Evolutionary conservation across 805 yeast genomes (phyloP).

Genomic region (Ogataea henricii): DNA sequence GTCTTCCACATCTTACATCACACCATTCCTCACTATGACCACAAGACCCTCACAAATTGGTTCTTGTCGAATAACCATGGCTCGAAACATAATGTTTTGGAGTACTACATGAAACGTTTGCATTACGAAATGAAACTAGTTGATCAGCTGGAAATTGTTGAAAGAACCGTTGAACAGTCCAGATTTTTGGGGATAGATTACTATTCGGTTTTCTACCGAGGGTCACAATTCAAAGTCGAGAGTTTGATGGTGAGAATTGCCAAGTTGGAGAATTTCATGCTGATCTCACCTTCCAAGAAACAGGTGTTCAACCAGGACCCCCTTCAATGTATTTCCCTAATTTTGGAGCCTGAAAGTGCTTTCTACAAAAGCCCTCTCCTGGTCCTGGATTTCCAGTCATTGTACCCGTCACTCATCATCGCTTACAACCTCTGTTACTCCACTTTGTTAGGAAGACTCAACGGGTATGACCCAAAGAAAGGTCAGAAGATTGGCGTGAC

Average conservation of each 20-base stretch:
- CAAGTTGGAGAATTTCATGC: constrained; percentile 69
- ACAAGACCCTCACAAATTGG: constrained; percentile 49
- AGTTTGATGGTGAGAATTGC: constrained; percentile 75
- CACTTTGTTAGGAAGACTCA: constrained; percentile 64
- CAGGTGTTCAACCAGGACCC: constrained; percentile 86
- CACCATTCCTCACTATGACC: constrained; percentile 64
- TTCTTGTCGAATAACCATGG: constrained; percentile 32
- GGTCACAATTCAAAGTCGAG: constrained; percentile 94
- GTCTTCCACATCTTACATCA: constrained; percentile 66
- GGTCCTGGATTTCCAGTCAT: constrained; percentile 89
- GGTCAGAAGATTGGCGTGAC: constrained; percentile 55
- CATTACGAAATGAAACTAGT: constrained; percentile 50
- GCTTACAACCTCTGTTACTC: constrained; percentile 90
- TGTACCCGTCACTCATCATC: constrained; percentile 89
- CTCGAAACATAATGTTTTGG: constrained; percentile 39
- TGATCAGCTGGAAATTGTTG: constrained; percentile 63
- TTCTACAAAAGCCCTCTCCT: constrained; percentile 87
- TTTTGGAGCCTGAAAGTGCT: constrained; percentile 87
- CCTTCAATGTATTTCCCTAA: constrained; percentile 82
- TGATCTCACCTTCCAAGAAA: constrained; percentile 75
- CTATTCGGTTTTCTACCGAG: constrained; percentile 81
- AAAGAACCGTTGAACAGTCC: constrained; percentile 78
- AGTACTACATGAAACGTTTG: constrained; percentile 49
- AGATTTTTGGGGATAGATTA: constrained; percentile 88
- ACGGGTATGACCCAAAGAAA: constrained; percentile 48